Base-by-base conservation (phyloP, 805 yeast species). In the Metschnikowia lachancei region DNA sequence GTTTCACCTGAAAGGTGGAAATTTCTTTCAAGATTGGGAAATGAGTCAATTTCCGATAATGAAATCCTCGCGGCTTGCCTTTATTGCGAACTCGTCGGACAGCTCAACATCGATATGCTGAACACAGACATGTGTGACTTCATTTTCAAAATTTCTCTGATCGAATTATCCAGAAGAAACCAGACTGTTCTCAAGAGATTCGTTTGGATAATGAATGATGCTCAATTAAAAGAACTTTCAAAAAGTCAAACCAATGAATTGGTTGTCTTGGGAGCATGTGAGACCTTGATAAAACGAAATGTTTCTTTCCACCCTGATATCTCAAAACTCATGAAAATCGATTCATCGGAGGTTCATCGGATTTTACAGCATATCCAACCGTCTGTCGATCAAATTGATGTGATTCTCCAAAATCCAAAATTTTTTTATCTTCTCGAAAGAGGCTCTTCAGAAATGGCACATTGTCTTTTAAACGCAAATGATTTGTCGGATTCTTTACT, bases 1-100 rank as follows among this genome's bases (percentile, higher is more conserved):
- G 36, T 52, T n/a, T 42, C 36, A 16, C 55, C 63, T 0, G 29
- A 39, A 16, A 63, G 52, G 20, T 72, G 49, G 11, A 34, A 35
- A 1, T 49, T 69, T 7, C 59, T 60, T 24, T 34, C 49, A 5
- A 10, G 52, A 7, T 14, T 46, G 22, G 37, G 41, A 3, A 31
- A 26, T 4, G 20, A 17, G 12, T 12, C 32, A 10, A 41, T 41
- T 14, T 49, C 60, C 5, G 62, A 62, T 11, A 65, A 60, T 30
- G 54, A 59, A 17, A 33, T 54, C 1, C 63, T 63, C 24, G 64
- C 66, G 11, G 55, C 69, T 32, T 56, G 62, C 14, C 51, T 66
- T 1, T 40, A 75, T n/a, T 56, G 60, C 40, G 75, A 73, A 42
- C 58, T 75, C 2, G 64, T 65, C 33, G 55, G 59, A 8, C 73